Base-by-base conservation (phyloP, 2,329 filamentous ascomycete genomes). In the Xylariaceae sp. region DNA sequence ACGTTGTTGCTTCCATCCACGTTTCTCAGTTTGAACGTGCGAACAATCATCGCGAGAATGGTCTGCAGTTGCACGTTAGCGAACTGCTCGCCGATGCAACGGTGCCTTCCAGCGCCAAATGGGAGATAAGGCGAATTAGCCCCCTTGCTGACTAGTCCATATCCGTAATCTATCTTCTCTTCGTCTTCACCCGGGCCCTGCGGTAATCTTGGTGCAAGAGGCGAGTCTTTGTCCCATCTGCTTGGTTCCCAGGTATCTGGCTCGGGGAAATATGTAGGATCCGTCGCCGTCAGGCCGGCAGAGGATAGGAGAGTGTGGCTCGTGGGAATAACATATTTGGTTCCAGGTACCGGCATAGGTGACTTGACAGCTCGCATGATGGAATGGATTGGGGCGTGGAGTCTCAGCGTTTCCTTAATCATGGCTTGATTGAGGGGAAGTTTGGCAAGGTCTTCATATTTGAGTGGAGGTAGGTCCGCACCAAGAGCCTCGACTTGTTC, bases 71-170 rank as follows among this genome's bases (percentile, higher is more conserved):
- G 93, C 55, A 96, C 82, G 72, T 96, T 96, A 65, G 93, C 93
- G 73, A 97, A 98, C 70, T 96, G 91, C 81, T 98, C 93, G 63
- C 93, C 93, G 70, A 98, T 97, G 76, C 93, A 98, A 64, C 93
- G 83, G 76, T 98, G 93, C 65, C 93, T 83, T 42, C 93, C 93
- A 26, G 93, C 93, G 56, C 93, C 93, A 71, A 98, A 98, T 1
- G 93, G 93, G 46, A 98, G 84, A 73, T 97, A 98, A 0, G 93
- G 93, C 50, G 90, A 96, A 57, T 85, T 86, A 14, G 91, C 88
- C 53, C 93, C 93, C 81, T 97, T 96, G 81, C 86, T 93, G 64
- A 97, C 89, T 48, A 96, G 80, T 59, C 93, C 93, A 74, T 96
- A 97, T 32, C 93, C 93, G 72, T 97, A 97, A 73, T 97, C 93